Conservation (phyloP, 352 stramenopile species). For the Phytophthora melonis region DNA sequence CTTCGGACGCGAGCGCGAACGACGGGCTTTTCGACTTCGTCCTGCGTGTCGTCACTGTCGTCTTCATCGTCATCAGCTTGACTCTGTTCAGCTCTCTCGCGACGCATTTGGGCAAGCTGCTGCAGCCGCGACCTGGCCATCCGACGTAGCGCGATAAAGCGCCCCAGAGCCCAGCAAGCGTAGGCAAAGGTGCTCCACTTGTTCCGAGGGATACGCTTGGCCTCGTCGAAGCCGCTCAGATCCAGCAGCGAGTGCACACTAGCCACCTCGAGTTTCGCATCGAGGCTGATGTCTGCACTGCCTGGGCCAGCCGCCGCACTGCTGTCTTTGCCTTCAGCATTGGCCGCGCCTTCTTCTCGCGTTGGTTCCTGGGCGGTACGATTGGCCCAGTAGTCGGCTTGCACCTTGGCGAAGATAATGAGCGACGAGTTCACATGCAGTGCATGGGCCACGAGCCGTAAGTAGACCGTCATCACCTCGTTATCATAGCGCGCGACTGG, state of each 20-base stretch:
- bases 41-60: slow-evolving; percentile 16
- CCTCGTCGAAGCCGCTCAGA: slow-evolving; percentile 72
- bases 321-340: slow-evolving; percentile 4
- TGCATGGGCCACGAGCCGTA: slow-evolving; percentile 63
- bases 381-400: slow-evolving; percentile 80
- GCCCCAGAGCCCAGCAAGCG: slow-evolving; percentile 65
- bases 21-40: slow-evolving; percentile 22
- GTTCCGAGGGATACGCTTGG: slow-evolving; percentile 67
- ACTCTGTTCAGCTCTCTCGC: slow-evolving; percentile 29
- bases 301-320: slow-evolving; percentile 11
- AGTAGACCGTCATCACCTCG: slow-evolving; percentile 72
- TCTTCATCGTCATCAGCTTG: slow-evolving; percentile 50
- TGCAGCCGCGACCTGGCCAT: slow-evolving; percentile 22
- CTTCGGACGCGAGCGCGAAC: slow-evolving; percentile 38
- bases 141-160: slow-evolving; percentile 55
- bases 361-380: slow-evolving; percentile 46
- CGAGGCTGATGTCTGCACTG: slow-evolving; percentile 40
- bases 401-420: slow-evolving; percentile 86
- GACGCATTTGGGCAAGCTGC: slow-evolving; percentile 18
- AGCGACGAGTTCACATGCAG: slow-evolving; percentile 79
- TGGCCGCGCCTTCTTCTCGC: slow-evolving; percentile 14
- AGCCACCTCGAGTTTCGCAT: slow-evolving; percentile 65
- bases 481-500: slow-evolving; percentile 68
- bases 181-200: slow-evolving; percentile 86
- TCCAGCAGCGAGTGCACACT: slow-evolving; percentile 76